Evolutionary conservation across 495 filamentous ascomycete genomes (phyloP), one percentile per base, ranked within the genome.

Genomic region (Pseudotulostoma volvatum): DNA sequence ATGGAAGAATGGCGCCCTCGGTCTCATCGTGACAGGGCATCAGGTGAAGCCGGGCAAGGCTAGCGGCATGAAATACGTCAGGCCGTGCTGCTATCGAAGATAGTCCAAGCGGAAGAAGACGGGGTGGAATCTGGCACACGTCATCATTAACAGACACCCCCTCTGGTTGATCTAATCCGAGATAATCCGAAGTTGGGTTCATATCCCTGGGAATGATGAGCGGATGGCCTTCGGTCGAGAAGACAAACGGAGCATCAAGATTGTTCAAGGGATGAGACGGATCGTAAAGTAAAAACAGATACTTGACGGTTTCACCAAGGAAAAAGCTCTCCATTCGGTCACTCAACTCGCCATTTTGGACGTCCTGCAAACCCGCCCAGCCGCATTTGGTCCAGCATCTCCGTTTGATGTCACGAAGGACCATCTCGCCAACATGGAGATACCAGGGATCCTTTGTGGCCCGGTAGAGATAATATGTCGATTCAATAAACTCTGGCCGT

Each of bases 281-380:
- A 36, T 90, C 81, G 56, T 88, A 96, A 1, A 96, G 71, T 30
- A 97, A 62, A 44, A 85, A 93, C 38, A 97, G 62, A 56, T 97
- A 97, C 56, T 95, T 94, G 38, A 82, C 76, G 0, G 90, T 97
- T 58, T 97, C 90, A 2, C 92, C 86, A 1, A 96, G 67, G 55
- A 94, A 96, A 64, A 97, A 97, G 56, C 90, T 96, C 61, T 97
- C 90, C 90, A 97, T 97, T 13, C 90, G 79, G 51, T 97, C 90
- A 49, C 71, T 87, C 52, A 80, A 76, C 55, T 95, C 82, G 0
- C 88, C 92, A 31, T 71, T 85, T 20, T 79, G 65, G 7, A 97
- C 90, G 57, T 96, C 83, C 47, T 93, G 81, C n/a, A 97, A 66
- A 0, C 88, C 88, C 3, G 90, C 81, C 86, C 85, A 96, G 36